Evolutionary conservation across 805 yeast genomes (phyloP), one percentile per base, ranked within the genome.

Genomic region (Blastobotrys peoriensis): DNA sequence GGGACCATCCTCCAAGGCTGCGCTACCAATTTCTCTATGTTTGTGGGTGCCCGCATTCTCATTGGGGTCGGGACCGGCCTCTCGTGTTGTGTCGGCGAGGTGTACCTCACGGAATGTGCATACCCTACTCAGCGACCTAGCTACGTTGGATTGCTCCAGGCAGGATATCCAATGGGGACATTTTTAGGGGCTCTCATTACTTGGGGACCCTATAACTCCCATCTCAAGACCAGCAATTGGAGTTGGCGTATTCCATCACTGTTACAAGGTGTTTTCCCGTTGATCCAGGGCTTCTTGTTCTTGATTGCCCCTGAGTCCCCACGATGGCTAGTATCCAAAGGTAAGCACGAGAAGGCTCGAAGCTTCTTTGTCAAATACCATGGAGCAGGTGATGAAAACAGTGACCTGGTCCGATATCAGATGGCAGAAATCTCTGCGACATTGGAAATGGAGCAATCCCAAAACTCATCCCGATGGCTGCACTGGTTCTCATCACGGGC

Each of bases 211-310:
- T 68, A 22, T 13, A 80, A 76, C 58, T 36, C 46, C 35, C 40
- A 40, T n/a, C n/a, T n/a, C n/a, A n/a, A n/a, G 4, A 23, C 19
- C n/a, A 20, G 39, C 18, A 50, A 57, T 3, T 67, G 73, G 39
- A 69, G 81, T 16, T 84, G 86, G 86, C 74, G 88, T 67, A 70
- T 81, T 55, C 86, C 87, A 8, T 74, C 83, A 47, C 79, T 84
- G 2, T 64, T 82, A 54, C 93, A 84, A 66, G 68, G 78, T 46
- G 51, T 81, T 28, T 81, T 81, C 59, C 45, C 85, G 41, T 63
- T 84, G 30, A 58, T 80, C 42, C 66, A 83, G 49, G 6, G 20
- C 5, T n/a, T 30, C n/a, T 18, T 20, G 15, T 13, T 22, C 5
- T 9, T 3, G 17, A n/a, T 41, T 15, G 17, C 37, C 36, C 48